Conservation (phyloP, 2,329 filamentous ascomycete species). For the Alternaria metachromatica region DNA sequence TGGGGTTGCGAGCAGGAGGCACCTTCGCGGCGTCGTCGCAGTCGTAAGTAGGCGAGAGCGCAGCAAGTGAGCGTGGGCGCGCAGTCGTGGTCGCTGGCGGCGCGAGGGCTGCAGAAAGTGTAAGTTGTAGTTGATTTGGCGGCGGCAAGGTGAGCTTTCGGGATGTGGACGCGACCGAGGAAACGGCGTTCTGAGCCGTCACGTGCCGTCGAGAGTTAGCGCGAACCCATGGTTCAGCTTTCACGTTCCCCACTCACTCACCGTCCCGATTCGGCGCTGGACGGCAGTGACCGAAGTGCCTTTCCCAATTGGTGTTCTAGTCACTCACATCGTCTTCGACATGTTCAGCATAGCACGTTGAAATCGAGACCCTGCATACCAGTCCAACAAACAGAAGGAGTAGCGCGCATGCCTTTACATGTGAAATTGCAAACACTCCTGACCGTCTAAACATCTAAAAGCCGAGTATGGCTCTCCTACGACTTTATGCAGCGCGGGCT, state of each 20-base stretch:
- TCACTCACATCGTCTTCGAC: background rate
- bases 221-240: constrained; percentile 3
- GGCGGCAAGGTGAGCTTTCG: background rate
- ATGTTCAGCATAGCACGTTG: background rate
- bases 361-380: background rate
- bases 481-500: background rate
- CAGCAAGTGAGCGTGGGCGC: background rate
- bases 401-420: background rate
- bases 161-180: constrained; percentile 3
- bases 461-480: constrained; percentile 1
- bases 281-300: background rate
- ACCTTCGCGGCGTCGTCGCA: constrained; percentile 3
- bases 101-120: background rate
- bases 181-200: constrained; percentile 6
- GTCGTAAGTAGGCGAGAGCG: background rate
- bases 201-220: constrained; percentile 22
- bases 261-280: background rate
- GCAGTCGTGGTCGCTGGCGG: background rate
- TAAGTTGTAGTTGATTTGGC: background rate
- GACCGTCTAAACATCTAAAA: background rate
- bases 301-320: background rate
- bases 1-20: background rate
- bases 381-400: background rate
- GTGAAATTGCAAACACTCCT: background rate
- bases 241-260: constrained; percentile 8